Conservation (phyloP, 176 grass and related monocot species). For the sorghum (Sorghum bicolor) region DNA sequence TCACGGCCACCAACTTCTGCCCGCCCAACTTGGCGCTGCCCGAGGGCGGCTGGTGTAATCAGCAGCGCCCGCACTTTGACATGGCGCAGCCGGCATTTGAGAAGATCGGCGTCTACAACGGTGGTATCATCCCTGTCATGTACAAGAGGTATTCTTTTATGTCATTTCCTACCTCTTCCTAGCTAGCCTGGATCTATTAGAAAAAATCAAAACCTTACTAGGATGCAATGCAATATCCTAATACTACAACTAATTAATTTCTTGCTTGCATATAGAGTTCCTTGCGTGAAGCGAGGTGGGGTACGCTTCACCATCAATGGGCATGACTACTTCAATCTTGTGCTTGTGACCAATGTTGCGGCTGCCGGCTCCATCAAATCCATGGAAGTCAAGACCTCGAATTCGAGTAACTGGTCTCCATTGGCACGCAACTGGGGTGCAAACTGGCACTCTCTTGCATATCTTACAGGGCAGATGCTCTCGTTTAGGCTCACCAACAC, state of each 20-base stretch:
- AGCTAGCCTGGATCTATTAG: not conserved
- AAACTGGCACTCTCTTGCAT: slow-evolving; percentile 28
- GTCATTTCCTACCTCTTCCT: not conserved
- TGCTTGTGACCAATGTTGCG: slow-evolving; percentile 42
- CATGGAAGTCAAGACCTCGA: slow-evolving; percentile 21
- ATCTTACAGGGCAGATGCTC: not conserved
- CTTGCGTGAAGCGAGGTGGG: slow-evolving; percentile 38
- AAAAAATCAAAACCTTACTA: too few species aligned
- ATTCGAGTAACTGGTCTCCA: not conserved
- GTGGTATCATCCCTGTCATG: slow-evolving; percentile 63
- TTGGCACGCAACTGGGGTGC: slow-evolving; percentile 46
- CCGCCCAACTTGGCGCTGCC: slow-evolving; percentile 64
- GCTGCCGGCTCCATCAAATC: slow-evolving; percentile 41
- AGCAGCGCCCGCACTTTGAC: slow-evolving; percentile 52
- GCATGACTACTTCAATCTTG: slow-evolving; percentile 41
- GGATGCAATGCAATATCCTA: not conserved
- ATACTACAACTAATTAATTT: not conserved
- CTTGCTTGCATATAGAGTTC: slow-evolving; percentile 32
- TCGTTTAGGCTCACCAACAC: slow-evolving; percentile 34
- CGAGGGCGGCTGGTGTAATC: slow-evolving; percentile 72
- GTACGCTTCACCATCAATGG: slow-evolving; percentile 58
- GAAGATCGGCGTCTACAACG: slow-evolving; percentile 46
- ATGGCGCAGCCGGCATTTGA: slow-evolving; percentile 66
- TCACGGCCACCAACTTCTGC: slow-evolving; percentile 74
- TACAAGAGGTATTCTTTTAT: slow-evolving; percentile 28